These are phyloP conservation scores for Aspergillus sparsus DNA, from an alignment of 495 filamentous ascomycete species.

Conservation along the genomic window DNA sequence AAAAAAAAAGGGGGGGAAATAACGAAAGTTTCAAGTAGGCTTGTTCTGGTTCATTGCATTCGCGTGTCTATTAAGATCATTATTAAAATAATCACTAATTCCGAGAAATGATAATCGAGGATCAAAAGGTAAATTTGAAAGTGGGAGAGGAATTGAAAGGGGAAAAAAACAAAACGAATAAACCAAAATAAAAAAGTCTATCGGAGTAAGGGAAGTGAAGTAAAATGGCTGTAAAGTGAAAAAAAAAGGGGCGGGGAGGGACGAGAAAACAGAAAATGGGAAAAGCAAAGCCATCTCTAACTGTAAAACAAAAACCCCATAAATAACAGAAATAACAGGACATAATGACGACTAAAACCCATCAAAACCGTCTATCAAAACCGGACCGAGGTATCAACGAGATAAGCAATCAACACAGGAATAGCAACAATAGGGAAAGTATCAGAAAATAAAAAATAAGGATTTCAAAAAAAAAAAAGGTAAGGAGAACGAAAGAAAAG, in stretches of 20 bases:
- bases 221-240: neutral
- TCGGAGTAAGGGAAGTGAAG: neutral
- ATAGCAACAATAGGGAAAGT: neutral
- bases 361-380: constrained; percentile 30
- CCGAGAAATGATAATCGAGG: neutral
- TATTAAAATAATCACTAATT: constrained; percentile 2
- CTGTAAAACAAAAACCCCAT: constrained; percentile 7
- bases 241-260: constrained; percentile 3
- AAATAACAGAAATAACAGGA: constrained; percentile 8
- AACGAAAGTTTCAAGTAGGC: too few relatives aligned
- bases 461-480: neutral
- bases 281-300: neutral
- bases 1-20: too few relatives aligned
- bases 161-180: constrained; percentile 11
- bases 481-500: neutral
- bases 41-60: neutral
- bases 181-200: constrained; percentile 6
- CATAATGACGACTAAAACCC: constrained; percentile 12
- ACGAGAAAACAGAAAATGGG: neutral
- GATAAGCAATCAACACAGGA: constrained; percentile 16
- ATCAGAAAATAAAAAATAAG: constrained; percentile 1
- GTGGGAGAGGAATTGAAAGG: neutral
- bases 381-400: constrained; percentile 26
- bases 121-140: neutral
- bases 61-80: constrained; percentile 4